Conservation (phyloP, 495 filamentous ascomycete species). For the Penicillium samsonianum region DNA sequence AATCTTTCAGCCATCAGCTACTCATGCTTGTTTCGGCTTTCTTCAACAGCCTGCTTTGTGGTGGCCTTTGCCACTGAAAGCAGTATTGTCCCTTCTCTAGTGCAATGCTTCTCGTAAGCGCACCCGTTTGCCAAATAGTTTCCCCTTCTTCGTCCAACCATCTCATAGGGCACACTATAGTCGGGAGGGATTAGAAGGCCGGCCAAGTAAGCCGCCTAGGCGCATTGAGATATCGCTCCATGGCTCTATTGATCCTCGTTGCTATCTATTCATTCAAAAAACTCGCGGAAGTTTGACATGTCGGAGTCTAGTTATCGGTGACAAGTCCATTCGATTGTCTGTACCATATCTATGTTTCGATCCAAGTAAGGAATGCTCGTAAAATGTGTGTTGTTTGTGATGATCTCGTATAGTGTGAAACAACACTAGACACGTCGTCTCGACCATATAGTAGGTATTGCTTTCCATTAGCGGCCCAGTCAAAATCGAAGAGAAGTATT, state of each 20-base stretch:
- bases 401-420: slow-evolving; percentile 45
- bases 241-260: slow-evolving; percentile 16
- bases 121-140: slow-evolving; percentile 19
- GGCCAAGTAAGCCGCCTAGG: slow-evolving; percentile 24
- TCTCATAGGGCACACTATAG: slow-evolving; percentile 22
- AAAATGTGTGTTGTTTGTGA: slow-evolving; percentile 36
- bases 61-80: slow-evolving; percentile 24
- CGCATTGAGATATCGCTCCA: slow-evolving; percentile 26
- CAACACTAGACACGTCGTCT: slow-evolving; percentile 41
- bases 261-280: slow-evolving; percentile 28
- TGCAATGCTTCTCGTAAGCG: slow-evolving; percentile 18
- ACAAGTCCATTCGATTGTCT: slow-evolving; percentile 24
- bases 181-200: slow-evolving; percentile 19
- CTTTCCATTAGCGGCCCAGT: slow-evolving; percentile 30
- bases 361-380: slow-evolving; percentile 24
- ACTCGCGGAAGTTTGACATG: slow-evolving; percentile 22
- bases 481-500: slow-evolving; percentile 45
- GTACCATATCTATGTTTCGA: slow-evolving; percentile 21
- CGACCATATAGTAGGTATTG: slow-evolving; percentile 25
- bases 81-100: slow-evolving; percentile 26
- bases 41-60: slow-evolving; percentile 22
- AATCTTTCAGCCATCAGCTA: neutral
- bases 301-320: slow-evolving; percentile 26
- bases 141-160: too few relatives aligned
- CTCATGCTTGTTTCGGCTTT: too few relatives aligned